Base-by-base conservation (phyloP, 176 grass and related monocot genomes). In the Phoenix dactylifera region DNA sequence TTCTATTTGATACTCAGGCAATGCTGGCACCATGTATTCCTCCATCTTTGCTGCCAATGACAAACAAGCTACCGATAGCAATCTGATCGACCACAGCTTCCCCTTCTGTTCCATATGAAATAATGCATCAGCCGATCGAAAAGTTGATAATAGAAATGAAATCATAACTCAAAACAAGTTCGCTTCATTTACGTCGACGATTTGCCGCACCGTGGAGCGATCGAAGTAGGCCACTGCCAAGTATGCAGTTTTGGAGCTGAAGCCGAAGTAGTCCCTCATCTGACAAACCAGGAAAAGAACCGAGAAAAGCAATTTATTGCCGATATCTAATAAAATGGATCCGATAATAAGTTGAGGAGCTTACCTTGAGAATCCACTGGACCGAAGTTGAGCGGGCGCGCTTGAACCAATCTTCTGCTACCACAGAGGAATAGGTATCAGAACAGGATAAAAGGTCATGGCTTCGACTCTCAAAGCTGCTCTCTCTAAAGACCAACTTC, bases 1-100 rank as follows among this genome's bases (percentile, higher is more conserved):
- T 7, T 54, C 78, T 24, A 12, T 73, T 6, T 49, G 58, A 70
- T 77, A 79, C 54, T 91, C 87, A 4, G 84, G 50, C 49, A 97
- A 64, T 70, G 76, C 16, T 22, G 92, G 92, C 22, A 63, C 75
- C 15, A 52, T 74, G 65, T 68, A 74, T 68, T 97, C 87, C 64
- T 97, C 92, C 87, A 97, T 91, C 77, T 97, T 97, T 0, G 87
- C 92, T 30, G 92, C 92, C 66, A 97, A 65, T 15, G 87, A 88
- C 44, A 88, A 63, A 63, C 92, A 97, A 39, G 92, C 83, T 22
- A 91, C 63, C 2, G 87, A 80, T 49, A 91, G 29, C 49, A 97
- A 72, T 29, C 81, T 53, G 52, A 70, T 24, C 32, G 87, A 83
- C 92, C 92, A 97, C 19, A 75, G 69, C 76, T 85, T 80, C 65